These are phyloP conservation scores for Mycena kentingensis DNA, from an alignment of 768 basidiomycete species.

Conservation along the genomic window DNA sequence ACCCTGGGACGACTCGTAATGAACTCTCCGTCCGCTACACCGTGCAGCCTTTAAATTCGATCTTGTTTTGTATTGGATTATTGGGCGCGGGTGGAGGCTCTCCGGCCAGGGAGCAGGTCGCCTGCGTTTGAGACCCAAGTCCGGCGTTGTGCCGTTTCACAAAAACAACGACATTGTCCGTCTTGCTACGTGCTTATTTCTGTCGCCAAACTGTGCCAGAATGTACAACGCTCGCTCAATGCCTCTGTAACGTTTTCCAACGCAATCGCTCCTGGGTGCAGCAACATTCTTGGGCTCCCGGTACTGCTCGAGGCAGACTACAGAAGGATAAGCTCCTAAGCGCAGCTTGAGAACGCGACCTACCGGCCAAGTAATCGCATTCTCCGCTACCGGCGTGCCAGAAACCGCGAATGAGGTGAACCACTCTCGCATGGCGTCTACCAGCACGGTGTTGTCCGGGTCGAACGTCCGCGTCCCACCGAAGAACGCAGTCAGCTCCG, in stretches of 20 bases:
- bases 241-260: constrained; percentile 28
- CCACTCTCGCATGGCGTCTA: constrained; percentile 39
- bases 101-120: no score
- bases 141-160: no score
- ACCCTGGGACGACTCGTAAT: constrained; percentile 17
- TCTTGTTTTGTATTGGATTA: no score
- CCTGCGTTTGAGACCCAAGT: no score
- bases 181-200: constrained; percentile 10
- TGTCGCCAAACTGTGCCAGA: constrained; percentile 33
- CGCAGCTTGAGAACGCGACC: constrained; percentile 2
- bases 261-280: constrained; percentile 31
- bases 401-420: constrained; percentile 42
- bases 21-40: constrained; percentile 26
- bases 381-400: constrained; percentile 30
- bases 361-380: constrained; percentile 32
- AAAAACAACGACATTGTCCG: neutral
- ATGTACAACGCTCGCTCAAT: constrained; percentile 29
- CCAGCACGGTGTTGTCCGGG: constrained; percentile 32
- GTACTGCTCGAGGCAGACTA: constrained; percentile 4
- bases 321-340: neutral
- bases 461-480: constrained; percentile 27
- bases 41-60: no score
- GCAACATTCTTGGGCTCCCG: constrained; percentile 33
- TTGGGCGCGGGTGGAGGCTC: no score
- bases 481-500: constrained; percentile 41